Percentiles rank a stretch among this genome's conserved stretches.
phyloP scores from a whole-genome alignment of 2,329 filamentous ascomycete species.

The Apiospora rasikravindrae region DNA sequence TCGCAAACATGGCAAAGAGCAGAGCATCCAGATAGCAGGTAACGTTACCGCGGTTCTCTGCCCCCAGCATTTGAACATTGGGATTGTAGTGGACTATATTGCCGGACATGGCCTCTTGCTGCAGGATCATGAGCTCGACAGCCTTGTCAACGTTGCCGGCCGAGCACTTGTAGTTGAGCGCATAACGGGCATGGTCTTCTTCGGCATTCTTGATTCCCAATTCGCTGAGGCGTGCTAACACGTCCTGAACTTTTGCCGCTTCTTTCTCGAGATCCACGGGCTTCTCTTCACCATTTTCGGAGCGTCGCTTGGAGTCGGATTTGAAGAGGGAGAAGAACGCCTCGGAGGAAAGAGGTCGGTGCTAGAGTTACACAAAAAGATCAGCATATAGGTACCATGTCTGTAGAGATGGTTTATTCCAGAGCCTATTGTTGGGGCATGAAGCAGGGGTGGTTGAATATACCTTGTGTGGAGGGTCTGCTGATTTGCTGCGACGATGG shows the following conservation, averaged over 20 bases:
- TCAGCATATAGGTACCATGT: neutral
- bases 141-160: slow-evolving; percentile 75
- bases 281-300: slow-evolving; percentile 47
- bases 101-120: slow-evolving; percentile 82
- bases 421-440: neutral
- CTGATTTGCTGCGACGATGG: slow-evolving; percentile 61
- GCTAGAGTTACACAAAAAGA: slow-evolving; percentile 40
- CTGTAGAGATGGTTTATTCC: slow-evolving; percentile 14
- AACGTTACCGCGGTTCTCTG: slow-evolving; percentile 82
- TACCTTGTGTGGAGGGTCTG: slow-evolving; percentile 61
- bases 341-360: slow-evolving; percentile 60
- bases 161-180: slow-evolving; percentile 66
- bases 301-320: slow-evolving; percentile 60
- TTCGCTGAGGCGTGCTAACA: slow-evolving; percentile 40
- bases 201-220: slow-evolving; percentile 52
- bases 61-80: slow-evolving; percentile 75
- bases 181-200: slow-evolving; percentile 62
- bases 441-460: slow-evolving; percentile 27
- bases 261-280: slow-evolving; percentile 53
- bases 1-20: slow-evolving; percentile 94
- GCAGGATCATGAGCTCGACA: slow-evolving; percentile 75
- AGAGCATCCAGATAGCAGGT: slow-evolving; percentile 96
- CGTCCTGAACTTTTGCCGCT: slow-evolving; percentile 44
- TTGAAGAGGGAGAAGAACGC: slow-evolving; percentile 69
- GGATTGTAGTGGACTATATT: slow-evolving; percentile 78